Evolutionary conservation across 768 basidiomycete species (phyloP), one percentile per base, ranked within the genome.

Genomic region (Dacryopinax primogenitus): DNA sequence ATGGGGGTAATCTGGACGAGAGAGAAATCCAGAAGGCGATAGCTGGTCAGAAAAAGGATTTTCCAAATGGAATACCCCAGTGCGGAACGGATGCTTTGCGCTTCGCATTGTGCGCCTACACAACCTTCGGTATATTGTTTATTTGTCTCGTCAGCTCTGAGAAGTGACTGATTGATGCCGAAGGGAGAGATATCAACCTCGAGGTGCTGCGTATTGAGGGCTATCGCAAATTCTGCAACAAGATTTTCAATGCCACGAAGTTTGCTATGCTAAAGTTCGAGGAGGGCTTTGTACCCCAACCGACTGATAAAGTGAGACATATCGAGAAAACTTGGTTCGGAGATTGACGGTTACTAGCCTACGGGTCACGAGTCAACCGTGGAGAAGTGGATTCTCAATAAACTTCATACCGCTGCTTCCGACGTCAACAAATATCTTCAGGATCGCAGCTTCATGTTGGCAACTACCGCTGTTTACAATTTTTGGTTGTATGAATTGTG

Each of bases 401-500:
- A 95, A 72, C 84, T 97, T 65, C 92, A 97, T 74, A 72, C 84
- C 34, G 89, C 94, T 3, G 81, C 89, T 0, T 76, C 76, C 1
- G 87, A 91, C 71, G 79, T 92, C 71, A 95, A 95, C 76, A 79
- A 78, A 35, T 78, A 84, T 21, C 80, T 98, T 1, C 77, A 82
- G 28, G 84, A 86, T 26, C 84, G 95, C 47, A 94, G 94, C 73
- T 98, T 99, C 78, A 92, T 95, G 86, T 79, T 81, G 18, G 96
- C 93, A 0, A 95, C 96, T 0, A 86, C 80, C 1, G 80, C 84
- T 0, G 86, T 83, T 0, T 84, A 98, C 77, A 90, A 90, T 71
- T 98, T 96, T 79, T 99, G 96, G 95, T 76, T 99, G 37, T 94
- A 98, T 74, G 95, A 99, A 75, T 80, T 98, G n/a, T 99, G 96